Conservation (phyloP, 257 asterid species). For the Haberlea rhodopensis region DNA sequence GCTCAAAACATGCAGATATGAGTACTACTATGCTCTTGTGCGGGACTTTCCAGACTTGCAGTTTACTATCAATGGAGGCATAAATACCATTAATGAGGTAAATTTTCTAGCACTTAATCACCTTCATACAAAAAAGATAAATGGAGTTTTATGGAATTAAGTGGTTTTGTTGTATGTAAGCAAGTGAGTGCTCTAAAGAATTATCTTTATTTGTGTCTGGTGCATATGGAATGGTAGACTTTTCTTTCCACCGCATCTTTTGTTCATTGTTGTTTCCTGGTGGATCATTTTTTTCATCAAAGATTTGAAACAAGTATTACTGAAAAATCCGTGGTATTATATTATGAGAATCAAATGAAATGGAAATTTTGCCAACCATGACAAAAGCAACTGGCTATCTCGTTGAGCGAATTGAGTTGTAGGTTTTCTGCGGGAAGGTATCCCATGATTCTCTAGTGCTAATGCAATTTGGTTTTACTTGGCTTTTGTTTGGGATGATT, state of each 20-base stretch:
- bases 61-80: slow-evolving; percentile 95
- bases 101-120: slow-evolving; percentile 21
- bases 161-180: slow-evolving; percentile 7
- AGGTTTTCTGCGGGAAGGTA: background rate
- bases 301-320: background rate
- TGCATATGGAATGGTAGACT: background rate
- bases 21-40: slow-evolving; percentile 87
- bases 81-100: slow-evolving; percentile 82
- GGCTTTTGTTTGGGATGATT: background rate
- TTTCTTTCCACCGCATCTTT: background rate
- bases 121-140: slow-evolving; percentile 9
- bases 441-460: background rate
- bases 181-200: background rate
- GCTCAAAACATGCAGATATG: slow-evolving; percentile 55
- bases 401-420: background rate
- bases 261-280: background rate
- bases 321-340: background rate
- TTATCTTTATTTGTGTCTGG: slow-evolving; percentile 1
- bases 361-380: background rate
- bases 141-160: slow-evolving; percentile 12
- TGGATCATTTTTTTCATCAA: background rate
- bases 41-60: slow-evolving; percentile 94
- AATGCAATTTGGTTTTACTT: background rate
- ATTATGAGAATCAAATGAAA: slow-evolving; percentile 15
- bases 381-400: background rate